Base-by-base conservation (phyloP, 805 yeast genomes). In the Metschnikowia noctiluminum region DNA sequence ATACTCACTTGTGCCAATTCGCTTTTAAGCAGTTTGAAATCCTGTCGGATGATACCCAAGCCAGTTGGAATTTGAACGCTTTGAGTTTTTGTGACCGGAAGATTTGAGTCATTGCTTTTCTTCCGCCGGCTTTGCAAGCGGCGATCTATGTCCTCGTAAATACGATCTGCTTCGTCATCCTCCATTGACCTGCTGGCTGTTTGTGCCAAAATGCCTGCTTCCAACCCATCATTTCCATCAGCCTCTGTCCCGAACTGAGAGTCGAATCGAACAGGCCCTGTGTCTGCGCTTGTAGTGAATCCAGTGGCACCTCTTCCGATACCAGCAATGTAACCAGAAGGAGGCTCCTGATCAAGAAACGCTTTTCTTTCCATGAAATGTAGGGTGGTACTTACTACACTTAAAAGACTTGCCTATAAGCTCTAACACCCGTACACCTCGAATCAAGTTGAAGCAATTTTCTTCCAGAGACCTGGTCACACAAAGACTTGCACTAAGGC, bases 291-390 rank as follows among this genome's bases (percentile, higher is more conserved):
- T 0, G 96, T 89, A 0, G 91, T 82, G 65, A 94, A 91, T 6
- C 97, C 98, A 1, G 88, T 80, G 1, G 97, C 98, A 28, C 99
- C 99, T 62, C 99, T 75, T 0, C 97, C 98, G 7, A 90, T 68
- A 27, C 99, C 99, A 3, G 98, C 86, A 37, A 90, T 79, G 62
- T 92, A 92, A 6, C 95, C 96, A 1, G 85, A 79, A 0, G 99
- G 99, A 0, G 98, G 85, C 52, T 82, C 82, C 69, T 87, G 89
- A 60, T 86, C 89, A 42, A 92, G 71, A 66, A 94, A 94, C 11
- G 55, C 45, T 41, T 52, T 52, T 38, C 55, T 44, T 43, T 52
- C 55, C 55, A 52, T 52, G 36, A 30, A 38, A 12, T 37, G 45
- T 41, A 42, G 49, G 42, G 45, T n/a, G 37, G 39, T 12, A 13